Percentiles rank a stretch among this genome's conserved stretches.
Evolutionary conservation across 2,329 filamentous ascomycete genomes (phyloP).

Genomic region (Dendrostoma leiphaemia): DNA sequence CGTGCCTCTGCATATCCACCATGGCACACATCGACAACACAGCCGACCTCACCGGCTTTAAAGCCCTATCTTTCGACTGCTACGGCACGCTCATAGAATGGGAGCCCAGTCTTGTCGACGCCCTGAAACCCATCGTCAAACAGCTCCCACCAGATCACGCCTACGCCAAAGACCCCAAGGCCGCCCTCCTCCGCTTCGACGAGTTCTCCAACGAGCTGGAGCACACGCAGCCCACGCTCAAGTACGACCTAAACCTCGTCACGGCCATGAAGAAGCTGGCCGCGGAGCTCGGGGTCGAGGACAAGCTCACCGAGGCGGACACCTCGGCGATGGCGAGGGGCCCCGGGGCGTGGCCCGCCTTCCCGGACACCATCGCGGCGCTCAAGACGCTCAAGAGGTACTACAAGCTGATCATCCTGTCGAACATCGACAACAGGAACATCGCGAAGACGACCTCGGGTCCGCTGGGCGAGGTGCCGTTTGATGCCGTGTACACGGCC

Average conservation of each 20-base stretch:
- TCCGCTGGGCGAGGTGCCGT: constrained; percentile 44
- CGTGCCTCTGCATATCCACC: not conserved
- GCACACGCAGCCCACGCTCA: constrained; percentile 49
- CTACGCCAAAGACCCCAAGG: constrained; percentile 36
- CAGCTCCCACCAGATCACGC: constrained; percentile 38
- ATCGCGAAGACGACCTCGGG: constrained; percentile 29
- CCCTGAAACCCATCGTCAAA: constrained; percentile 49
- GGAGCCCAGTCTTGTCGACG: constrained; percentile 62
- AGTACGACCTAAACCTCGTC: constrained; percentile 60
- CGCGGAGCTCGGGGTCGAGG: constrained; percentile 35
- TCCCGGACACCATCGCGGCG: constrained; percentile 54
- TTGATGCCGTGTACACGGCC: constrained; percentile 68
- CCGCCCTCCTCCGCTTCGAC: constrained; percentile 42
- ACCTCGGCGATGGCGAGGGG: constrained; percentile 48
- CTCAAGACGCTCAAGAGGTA: constrained; percentile 45
- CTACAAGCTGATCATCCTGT: constrained; percentile 55
- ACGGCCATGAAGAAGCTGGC: constrained; percentile 46
- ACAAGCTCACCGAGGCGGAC: constrained; percentile 33
- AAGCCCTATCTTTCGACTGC: constrained; percentile 68
- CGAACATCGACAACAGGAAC: constrained; percentile 54
- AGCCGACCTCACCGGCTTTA: constrained; percentile 27
- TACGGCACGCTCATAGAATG: constrained; percentile 80
- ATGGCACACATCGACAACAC: constrained; percentile 12
- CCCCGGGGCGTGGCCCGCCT: constrained; percentile 55
- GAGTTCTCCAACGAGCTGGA: constrained; percentile 50